Evolutionary conservation across 2,329 filamentous ascomycete genomes (phyloP), one percentile per base, ranked within the genome.

Genomic region (Colletotrichum spaethianum): DNA sequence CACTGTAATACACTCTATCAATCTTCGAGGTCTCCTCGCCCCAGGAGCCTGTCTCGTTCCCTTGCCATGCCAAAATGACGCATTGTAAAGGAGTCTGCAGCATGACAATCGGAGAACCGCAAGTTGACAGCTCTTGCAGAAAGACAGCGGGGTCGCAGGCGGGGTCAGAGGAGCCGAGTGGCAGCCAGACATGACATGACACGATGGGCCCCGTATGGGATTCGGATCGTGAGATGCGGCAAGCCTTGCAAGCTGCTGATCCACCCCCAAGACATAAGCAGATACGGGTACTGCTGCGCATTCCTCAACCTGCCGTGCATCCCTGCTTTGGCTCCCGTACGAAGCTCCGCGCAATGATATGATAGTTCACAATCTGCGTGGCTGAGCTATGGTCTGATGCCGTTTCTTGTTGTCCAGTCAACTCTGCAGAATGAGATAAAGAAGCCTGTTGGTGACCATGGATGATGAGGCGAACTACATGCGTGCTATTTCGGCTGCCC

Each of bases 121-220:
- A 57, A 40, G 55, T 26, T 36, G 14, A 12, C 33, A 42, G 36
- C n/a, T 59, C 20, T 59, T 12, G 18, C 26, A 11, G 26, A 9
- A 55, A 23, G 48, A 28, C 36, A n/a, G 31, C 20, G 40, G 60
- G 44, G 23, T 3, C 5, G 14, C 50, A 50, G 63, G 63, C 67
- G 46, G 67, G 63, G 55, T 36, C 14, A 7, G 20, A 36, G 38
- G 33, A 56, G 46, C 31, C 38, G 33, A 55, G 44, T 38, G 23
- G 40, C 50, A 55, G 50, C 68, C 55, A 62, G 68, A 67, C 68
- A 71, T 48, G 33, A 55, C 36, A 38, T 38, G 67, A 65, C 63
- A 67, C 63, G 68, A 48, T 26, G 14, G n/a, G n/a, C n/a, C 60
- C 55, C 23, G 23, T 42, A 38, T 42, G n/a, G 40, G 26, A 28